Base-by-base conservation (phyloP, 331 rosid species). In the Phaseolus coccineus region DNA sequence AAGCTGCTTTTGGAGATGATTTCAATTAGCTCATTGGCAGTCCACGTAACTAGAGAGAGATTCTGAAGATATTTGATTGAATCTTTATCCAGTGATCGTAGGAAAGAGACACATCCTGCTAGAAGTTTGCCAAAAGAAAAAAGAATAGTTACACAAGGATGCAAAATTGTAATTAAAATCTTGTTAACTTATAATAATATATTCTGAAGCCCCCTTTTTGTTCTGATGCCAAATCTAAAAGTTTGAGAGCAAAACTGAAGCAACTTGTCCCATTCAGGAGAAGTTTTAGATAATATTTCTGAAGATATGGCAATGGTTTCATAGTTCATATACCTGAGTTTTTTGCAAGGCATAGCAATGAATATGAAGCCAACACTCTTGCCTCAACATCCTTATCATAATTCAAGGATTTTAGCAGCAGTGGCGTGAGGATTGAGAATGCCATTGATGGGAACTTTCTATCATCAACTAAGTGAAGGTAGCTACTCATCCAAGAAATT, bases 41-140 rank as follows among this genome's bases (percentile, higher is more conserved):
- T 89, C 95, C 97, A 88, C 61, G 96, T 92, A 79, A 90, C 88
- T 3, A 86, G 87, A 39, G 90, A 89, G 73, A 92, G 91, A 59
- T 89, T 87, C 66, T 58, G 82, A 50, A 92, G 93, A 22, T 81
- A 55, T 37, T 80, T 35, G 12, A 83, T 55, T 69, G 87, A 77
- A 27, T 82, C 90, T 40, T 81, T 79, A n/a, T 83, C 83, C 40
- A 51, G 27, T 39, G 82, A 72, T 76, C 80, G 47, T 8, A 81
- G 51, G 65, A 71, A 64, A 46, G 80, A 71, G 46, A 55, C 79
- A 37, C 80, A 55, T 15, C 81, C 95, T 80, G 51, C 83, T 57
- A 42, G 2, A 12, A 78, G 46, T 52, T 31, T 51, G 27, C 69
- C 79, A 25, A 48, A 73, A 77, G 9, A 55, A 74, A 53, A 46